These are phyloP conservation scores for Erythrobasidium yunnanense DNA, from an alignment of 768 basidiomycete species.

Conservation along the genomic window DNA sequence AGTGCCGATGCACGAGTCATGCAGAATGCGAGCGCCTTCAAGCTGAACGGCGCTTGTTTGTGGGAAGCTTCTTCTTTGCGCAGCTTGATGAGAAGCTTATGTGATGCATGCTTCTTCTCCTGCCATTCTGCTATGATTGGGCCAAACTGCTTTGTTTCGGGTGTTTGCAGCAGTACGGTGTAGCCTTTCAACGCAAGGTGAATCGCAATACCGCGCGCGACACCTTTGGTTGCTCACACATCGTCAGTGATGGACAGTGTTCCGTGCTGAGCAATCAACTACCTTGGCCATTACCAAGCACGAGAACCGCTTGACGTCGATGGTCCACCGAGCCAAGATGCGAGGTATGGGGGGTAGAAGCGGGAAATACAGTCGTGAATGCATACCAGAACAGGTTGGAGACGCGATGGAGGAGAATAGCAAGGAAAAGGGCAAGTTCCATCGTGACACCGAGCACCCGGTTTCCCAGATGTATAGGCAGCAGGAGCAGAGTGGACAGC, in stretches of 20 bases:
- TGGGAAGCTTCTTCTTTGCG: not conserved
- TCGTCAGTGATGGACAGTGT: too few relatives aligned
- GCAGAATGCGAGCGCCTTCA: too few relatives aligned
- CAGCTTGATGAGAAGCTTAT: not conserved
- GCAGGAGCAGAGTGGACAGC: too few relatives aligned
- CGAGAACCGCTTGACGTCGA: not conserved
- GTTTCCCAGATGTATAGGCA: too few relatives aligned
- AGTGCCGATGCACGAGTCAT: too few relatives aligned
- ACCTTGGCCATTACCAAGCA: not conserved
- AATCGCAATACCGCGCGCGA: not conserved
- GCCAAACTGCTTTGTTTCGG: not conserved
- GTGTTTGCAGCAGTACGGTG: not conserved
- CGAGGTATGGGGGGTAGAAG: not conserved
- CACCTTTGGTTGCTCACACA: too few relatives aligned
- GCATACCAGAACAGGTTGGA: not conserved
- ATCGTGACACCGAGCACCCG: too few relatives aligned
- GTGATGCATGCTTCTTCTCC: not conserved
- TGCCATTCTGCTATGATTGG: not conserved
- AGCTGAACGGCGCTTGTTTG: not conserved
- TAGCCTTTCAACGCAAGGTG: not conserved
- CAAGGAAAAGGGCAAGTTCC: too few relatives aligned
- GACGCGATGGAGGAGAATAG: too few relatives aligned
- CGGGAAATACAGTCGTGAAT: not conserved
- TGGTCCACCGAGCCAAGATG: not conserved
- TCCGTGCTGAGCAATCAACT: too few relatives aligned